A percentile compares a stretch with the other conserved stretches of the same genome.
Conservation (phyloP, 192 early-diverging fungal species). For the Backusella westeae region DNA sequence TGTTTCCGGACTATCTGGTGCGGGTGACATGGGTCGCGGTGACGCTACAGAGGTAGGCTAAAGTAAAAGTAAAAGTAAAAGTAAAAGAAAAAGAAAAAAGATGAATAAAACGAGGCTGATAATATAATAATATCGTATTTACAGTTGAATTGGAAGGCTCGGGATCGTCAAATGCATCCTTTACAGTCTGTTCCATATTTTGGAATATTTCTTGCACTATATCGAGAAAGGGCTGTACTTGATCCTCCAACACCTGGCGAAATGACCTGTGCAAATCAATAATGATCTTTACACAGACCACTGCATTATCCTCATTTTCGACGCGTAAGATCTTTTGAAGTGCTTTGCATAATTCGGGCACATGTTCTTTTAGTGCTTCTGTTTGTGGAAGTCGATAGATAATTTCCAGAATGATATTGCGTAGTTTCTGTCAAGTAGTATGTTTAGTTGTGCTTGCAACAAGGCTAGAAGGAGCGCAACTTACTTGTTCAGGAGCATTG, state of each 20-base stretch:
- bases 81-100: neutral
- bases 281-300: slow-evolving; percentile 89
- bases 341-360: slow-evolving; percentile 70
- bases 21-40: slow-evolving; percentile 74
- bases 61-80: neutral
- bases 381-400: slow-evolving; percentile 90
- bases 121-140: neutral
- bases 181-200: slow-evolving; percentile 86
- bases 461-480: neutral
- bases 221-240: slow-evolving; percentile 88
- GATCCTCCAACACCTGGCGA: slow-evolving; percentile 76
- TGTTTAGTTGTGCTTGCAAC: neutral
- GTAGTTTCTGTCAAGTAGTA: slow-evolving; percentile 65
- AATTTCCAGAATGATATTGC: slow-evolving; percentile 87
- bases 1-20: slow-evolving; percentile 56
- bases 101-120: neutral
- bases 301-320: slow-evolving; percentile 98
- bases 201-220: slow-evolving; percentile 92
- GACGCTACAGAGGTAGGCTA: slow-evolving; percentile 44
- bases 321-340: slow-evolving; percentile 76
- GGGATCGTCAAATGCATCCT: slow-evolving; percentile 77
- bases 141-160: slow-evolving; percentile 45
- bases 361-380: slow-evolving; percentile 76
- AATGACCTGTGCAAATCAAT: slow-evolving; percentile 93
- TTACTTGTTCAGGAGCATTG: slow-evolving; percentile 73